phyloP scores from a whole-genome alignment of 352 stramenopile genomes.

The Phytophthora palmivora region DNA sequence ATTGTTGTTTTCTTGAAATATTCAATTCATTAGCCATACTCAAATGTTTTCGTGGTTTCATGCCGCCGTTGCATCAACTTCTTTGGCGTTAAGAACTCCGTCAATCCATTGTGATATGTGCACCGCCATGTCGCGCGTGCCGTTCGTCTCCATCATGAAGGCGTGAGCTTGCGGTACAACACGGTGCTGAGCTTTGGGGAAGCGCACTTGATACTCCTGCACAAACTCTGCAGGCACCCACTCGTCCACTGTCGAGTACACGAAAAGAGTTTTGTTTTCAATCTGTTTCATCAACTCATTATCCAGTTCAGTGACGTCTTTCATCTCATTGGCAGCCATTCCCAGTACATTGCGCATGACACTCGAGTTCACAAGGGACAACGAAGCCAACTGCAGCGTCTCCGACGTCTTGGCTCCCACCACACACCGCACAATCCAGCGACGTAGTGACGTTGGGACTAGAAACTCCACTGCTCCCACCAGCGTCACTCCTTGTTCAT shows the following conservation, averaged over 20 bases:
- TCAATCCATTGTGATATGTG: constrained; percentile 67
- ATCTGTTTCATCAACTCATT: constrained; percentile 42
- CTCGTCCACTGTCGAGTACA: constrained; percentile 73
- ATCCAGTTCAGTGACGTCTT: constrained; percentile 57
- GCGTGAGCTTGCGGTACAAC: constrained; percentile 66
- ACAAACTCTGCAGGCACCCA: constrained; percentile 72
- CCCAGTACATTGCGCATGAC: constrained; percentile 71
- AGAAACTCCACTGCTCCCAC: constrained; percentile 54
- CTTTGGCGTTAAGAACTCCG: constrained; percentile 39
- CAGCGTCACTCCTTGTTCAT: constrained; percentile 38
- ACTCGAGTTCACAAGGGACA: constrained; percentile 59
- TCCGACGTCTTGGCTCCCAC: constrained; percentile 46
- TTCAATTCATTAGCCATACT: constrained; percentile 21
- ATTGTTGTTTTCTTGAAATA: constrained; percentile 3
- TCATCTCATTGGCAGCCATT: constrained; percentile 76
- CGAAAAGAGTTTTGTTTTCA: constrained; percentile 65
- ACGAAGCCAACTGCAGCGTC: constrained; percentile 56
- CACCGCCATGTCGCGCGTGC: constrained; percentile 68
- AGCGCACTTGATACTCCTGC: constrained; percentile 61
- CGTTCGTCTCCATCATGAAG: constrained; percentile 82
- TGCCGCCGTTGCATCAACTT: constrained; percentile 22
- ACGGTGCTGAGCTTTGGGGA: constrained; percentile 51
- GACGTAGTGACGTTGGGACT: constrained; percentile 46
- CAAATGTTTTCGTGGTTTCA: constrained; percentile 6
- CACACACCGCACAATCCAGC: constrained; percentile 51